Evolutionary conservation across 305 asterid genomes (phyloP).

Genomic region (Fraxinus greggii): DNA sequence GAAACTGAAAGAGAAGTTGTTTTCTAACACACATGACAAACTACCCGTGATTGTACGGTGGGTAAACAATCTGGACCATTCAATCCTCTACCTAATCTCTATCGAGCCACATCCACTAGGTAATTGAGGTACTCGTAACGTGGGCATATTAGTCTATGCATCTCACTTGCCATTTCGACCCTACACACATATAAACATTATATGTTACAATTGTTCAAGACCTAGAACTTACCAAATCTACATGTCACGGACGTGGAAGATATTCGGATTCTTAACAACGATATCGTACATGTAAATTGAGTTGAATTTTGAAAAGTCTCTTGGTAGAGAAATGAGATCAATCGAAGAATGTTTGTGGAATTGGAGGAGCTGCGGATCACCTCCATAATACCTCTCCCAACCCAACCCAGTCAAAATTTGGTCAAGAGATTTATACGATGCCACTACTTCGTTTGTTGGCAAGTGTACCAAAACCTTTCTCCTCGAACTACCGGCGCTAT

Average conservation of each 20-base stretch:
- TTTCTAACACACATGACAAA: neutral
- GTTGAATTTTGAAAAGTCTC: conserved; percentile 61
- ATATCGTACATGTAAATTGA: conserved; percentile 83
- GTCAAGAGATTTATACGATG: conserved; percentile 61
- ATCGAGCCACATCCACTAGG: neutral
- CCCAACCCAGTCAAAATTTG: conserved; percentile 55
- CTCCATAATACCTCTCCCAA: conserved; percentile 78
- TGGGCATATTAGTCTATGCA: neutral
- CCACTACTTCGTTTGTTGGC: conserved; percentile 56
- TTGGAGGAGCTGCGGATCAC: conserved; percentile 63
- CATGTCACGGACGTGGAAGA: conserved; percentile 76
- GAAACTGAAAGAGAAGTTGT: neutral
- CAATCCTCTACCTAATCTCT: neutral
- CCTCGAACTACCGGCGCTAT: conserved; percentile 18
- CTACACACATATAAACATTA: neutral
- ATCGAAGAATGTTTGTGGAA: conserved; percentile 74
- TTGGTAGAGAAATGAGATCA: conserved; percentile 80
- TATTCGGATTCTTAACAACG: conserved; percentile 75
- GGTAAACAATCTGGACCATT: neutral
- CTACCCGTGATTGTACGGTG: neutral
- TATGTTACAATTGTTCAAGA: neutral
- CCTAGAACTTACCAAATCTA: neutral
- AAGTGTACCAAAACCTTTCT: conserved; percentile 68
- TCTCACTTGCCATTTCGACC: neutral
- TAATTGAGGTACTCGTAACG: neutral